A percentile compares a stretch with the other conserved stretches of the same genome.
Evolutionary conservation across 108 stramenopile species (phyloP).

Genomic region (Nannochloropsis gaditana): DNA sequence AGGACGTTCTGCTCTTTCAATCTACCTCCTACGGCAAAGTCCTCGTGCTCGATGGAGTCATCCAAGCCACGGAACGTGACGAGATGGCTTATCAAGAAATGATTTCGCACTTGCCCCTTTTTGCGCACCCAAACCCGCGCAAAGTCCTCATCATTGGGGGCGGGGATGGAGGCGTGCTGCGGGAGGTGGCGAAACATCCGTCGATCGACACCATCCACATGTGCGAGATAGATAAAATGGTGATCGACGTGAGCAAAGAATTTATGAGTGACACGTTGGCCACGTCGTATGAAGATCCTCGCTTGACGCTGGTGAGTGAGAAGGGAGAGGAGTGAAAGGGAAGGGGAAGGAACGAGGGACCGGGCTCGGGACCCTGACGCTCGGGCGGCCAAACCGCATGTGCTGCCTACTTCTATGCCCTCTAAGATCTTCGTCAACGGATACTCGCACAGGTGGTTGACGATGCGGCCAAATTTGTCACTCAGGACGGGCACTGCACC

Average conservation of each 20-base stretch:
- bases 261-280: slow-evolving; percentile 70
- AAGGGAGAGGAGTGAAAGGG: not conserved
- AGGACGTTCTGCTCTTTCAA: slow-evolving; percentile 94
- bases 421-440: not conserved
- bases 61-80: slow-evolving; percentile 83
- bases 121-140: slow-evolving; percentile 65
- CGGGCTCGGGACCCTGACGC: slow-evolving; percentile 21
- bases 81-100: slow-evolving; percentile 95
- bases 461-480: slow-evolving; percentile 59
- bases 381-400: too few species aligned
- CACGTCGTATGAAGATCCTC: slow-evolving; percentile 74
- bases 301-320: slow-evolving; percentile 36
- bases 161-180: slow-evolving; percentile 92
- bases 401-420: too few species aligned
- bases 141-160: slow-evolving; percentile 91
- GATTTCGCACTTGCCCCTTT: slow-evolving; percentile 91
- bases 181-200: slow-evolving; percentile 80
- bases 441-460: not conserved
- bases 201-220: slow-evolving; percentile 77
- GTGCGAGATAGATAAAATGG: slow-evolving; percentile 78
- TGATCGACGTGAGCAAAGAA: slow-evolving; percentile 67
- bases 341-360: not conserved
- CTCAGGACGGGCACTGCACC: slow-evolving; percentile 73
- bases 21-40: slow-evolving; percentile 81
- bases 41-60: slow-evolving; percentile 92